Evolutionary conservation across 345 rosid genomes (phyloP).

Genomic region (Linum tenue): DNA sequence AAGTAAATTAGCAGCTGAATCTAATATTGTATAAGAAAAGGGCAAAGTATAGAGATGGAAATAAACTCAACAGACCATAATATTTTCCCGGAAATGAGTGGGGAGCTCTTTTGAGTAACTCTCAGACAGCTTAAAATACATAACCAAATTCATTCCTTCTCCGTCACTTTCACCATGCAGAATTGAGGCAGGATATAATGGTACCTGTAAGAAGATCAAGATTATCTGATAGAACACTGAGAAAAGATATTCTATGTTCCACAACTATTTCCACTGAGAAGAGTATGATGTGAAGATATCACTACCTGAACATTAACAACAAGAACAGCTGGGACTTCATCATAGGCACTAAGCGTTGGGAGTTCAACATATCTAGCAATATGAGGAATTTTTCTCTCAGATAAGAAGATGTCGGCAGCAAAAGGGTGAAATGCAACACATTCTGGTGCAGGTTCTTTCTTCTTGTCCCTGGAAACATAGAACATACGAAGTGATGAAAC

Average conservation of each 20-base stretch:
- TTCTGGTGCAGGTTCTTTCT: slow-evolving; percentile 53
- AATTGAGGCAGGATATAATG: slow-evolving; percentile 62
- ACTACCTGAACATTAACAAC: slow-evolving; percentile 65
- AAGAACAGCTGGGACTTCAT: slow-evolving; percentile 41
- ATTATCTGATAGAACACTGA: not conserved
- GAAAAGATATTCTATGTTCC: not conserved
- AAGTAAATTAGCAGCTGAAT: not conserved
- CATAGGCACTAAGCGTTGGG: slow-evolving; percentile 35
- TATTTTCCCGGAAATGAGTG: slow-evolving; percentile 53
- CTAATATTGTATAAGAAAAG: not conserved
- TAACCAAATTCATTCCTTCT: slow-evolving; percentile 78
- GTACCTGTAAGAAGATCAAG: slow-evolving; percentile 31
- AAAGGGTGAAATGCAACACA: slow-evolving; percentile 55
- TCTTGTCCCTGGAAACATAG: slow-evolving; percentile 44
- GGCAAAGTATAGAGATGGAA: slow-evolving; percentile 6
- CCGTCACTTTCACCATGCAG: slow-evolving; percentile 54
- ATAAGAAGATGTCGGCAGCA: slow-evolving; percentile 57
- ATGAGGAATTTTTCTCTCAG: slow-evolving; percentile 55
- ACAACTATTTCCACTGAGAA: not conserved
- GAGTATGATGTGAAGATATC: not conserved
- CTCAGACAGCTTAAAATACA: slow-evolving; percentile 54
- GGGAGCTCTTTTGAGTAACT: slow-evolving; percentile 45
- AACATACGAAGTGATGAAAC: not conserved
- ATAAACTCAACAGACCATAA: slow-evolving; percentile 43
- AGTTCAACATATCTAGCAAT: slow-evolving; percentile 77